Percentiles rank a stretch among this genome's conserved stretches.
phyloP scores from a whole-genome alignment of 179 eudicot genomes.

The Gypsophila paniculata region DNA sequence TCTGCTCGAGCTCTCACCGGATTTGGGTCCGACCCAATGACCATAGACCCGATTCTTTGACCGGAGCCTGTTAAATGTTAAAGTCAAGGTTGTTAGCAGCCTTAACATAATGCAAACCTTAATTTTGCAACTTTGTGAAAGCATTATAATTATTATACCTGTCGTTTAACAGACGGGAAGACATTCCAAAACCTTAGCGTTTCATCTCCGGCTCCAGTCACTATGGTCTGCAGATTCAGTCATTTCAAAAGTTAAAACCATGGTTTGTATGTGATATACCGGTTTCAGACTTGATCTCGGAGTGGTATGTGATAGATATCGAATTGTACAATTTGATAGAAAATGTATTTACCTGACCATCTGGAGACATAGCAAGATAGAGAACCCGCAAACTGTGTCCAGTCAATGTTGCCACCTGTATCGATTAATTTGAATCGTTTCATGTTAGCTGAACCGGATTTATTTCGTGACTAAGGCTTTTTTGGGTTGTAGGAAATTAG shows the following conservation, averaged over 20 bases:
- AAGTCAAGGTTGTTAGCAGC: neutral
- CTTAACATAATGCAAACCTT: neutral
- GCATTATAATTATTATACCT: slow-evolving; percentile 36
- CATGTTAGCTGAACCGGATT: neutral
- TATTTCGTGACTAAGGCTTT: neutral
- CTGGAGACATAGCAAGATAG: slow-evolving; percentile 90
- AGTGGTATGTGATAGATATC: neutral
- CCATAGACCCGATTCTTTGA: slow-evolving; percentile 88
- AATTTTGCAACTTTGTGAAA: neutral
- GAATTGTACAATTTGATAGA: no score
- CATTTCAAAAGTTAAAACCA: neutral
- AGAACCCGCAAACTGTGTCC: slow-evolving; percentile 92
- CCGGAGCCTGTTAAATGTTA: slow-evolving; percentile 49
- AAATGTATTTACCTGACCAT: slow-evolving; percentile 65
- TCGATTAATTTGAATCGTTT: neutral
- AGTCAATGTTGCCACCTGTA: slow-evolving; percentile 85
- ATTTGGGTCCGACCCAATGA: slow-evolving; percentile 64
- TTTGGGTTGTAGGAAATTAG: neutral
- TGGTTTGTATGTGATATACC: neutral
- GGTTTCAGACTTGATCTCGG: neutral
- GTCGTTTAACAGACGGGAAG: slow-evolving; percentile 81
- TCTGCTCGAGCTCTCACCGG: slow-evolving; percentile 12
- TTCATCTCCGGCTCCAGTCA: slow-evolving; percentile 97
- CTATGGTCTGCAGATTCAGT: slow-evolving; percentile 64
- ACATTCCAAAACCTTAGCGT: slow-evolving; percentile 92